A percentile compares a stretch with the other conserved stretches of the same genome.
Conservation (phyloP, 2,329 filamentous ascomycete species). For the Chrysoporthe deuterocubensis region DNA sequence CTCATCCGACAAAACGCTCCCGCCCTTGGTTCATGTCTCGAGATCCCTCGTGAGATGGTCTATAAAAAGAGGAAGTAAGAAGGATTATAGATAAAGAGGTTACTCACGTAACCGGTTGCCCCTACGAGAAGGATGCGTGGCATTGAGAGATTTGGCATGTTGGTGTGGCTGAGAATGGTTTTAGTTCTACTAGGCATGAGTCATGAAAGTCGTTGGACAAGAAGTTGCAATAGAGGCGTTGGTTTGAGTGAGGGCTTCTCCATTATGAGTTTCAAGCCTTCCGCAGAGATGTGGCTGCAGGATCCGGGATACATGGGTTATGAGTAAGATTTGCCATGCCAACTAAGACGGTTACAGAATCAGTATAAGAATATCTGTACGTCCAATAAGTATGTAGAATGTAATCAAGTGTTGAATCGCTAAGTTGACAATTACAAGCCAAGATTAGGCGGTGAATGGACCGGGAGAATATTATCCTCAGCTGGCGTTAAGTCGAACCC, state of each 20-base stretch:
- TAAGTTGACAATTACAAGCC: background rate
- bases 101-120: conserved; percentile 34
- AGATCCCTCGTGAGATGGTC: background rate
- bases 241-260: background rate
- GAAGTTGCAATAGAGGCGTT: too few relatives aligned
- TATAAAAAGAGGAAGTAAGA: background rate
- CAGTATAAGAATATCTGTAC: background rate
- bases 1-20: background rate
- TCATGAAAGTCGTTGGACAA: background rate
- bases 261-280: background rate
- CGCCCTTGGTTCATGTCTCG: background rate
- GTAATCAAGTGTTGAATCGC: background rate
- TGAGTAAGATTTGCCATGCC: conserved; percentile 14
- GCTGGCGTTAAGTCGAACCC: background rate
- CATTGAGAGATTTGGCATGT: conserved; percentile 2
- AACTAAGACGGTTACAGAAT: background rate
- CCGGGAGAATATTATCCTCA: background rate
- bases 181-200: background rate
- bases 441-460: background rate
- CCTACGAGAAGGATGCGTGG: conserved; percentile 35
- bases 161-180: background rate
- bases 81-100: background rate
- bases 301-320: background rate
- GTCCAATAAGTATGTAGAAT: background rate
- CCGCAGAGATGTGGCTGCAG: background rate